Evolutionary conservation across 768 basidiomycete species (phyloP).

Genomic region (Amanita rimosa): DNA sequence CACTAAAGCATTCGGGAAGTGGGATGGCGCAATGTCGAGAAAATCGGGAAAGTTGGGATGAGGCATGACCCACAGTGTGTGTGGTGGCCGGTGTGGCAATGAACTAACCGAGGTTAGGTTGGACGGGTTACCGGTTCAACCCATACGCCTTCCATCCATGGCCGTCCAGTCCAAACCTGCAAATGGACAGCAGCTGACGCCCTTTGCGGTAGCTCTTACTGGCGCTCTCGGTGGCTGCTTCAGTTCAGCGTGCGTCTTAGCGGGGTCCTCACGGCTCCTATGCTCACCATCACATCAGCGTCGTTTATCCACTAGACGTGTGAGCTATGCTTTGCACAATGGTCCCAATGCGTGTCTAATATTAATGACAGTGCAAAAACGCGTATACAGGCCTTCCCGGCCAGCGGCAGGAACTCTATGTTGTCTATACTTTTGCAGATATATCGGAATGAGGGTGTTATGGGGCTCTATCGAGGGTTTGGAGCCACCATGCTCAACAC

Average conservation of each 20-base stretch:
- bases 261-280: slow-evolving; percentile 4
- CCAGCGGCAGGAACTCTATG: slow-evolving; percentile 48
- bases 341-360: slow-evolving; percentile 6
- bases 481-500: slow-evolving; percentile 96
- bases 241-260: slow-evolving; percentile 69
- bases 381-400: slow-evolving; percentile 74
- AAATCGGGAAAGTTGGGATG: slow-evolving; percentile 30
- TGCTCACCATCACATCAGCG: slow-evolving; percentile 28
- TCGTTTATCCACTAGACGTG: slow-evolving; percentile 95
- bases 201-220: slow-evolving; percentile 82
- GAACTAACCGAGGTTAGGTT: background rate
- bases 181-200: slow-evolving; percentile 62
- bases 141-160: slow-evolving; percentile 21
- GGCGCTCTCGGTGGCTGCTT: slow-evolving; percentile 93
- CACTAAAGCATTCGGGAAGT: slow-evolving; percentile 7
- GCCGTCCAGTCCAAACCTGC: slow-evolving; percentile 44
- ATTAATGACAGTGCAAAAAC: slow-evolving; percentile 68
- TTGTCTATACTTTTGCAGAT: slow-evolving; percentile 56
- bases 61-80: background rate
- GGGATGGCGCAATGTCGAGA: slow-evolving; percentile 23
- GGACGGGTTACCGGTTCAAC: background rate
- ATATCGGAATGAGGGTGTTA: slow-evolving; percentile 69
- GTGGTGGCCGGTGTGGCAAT: background rate
- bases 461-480: slow-evolving; percentile 85
- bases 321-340: slow-evolving; percentile 26